These are phyloP conservation scores for Kodamaea anthophila DNA, from an alignment of 1,139 yeast species.

Conservation along the genomic window DNA sequence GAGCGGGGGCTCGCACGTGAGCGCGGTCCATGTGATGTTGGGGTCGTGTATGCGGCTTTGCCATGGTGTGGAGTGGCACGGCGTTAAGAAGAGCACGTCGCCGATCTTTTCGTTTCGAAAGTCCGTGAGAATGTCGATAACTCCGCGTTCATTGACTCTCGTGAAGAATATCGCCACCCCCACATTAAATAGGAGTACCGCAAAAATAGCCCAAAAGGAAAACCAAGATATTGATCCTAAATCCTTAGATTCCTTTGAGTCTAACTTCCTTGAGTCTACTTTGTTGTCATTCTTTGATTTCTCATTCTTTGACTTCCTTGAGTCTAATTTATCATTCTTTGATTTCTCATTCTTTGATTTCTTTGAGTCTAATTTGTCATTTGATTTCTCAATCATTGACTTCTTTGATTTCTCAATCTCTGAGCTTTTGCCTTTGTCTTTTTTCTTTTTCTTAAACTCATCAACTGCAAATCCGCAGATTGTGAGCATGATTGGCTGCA, in stretches of 20 bases:
- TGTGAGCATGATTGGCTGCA: constrained; percentile 65
- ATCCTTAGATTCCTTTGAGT: background rate
- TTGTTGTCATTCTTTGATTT: background rate
- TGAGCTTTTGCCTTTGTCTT: background rate
- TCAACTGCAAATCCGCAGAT: constrained; percentile 10
- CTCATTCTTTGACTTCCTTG: background rate
- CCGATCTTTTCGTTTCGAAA: constrained; percentile 39
- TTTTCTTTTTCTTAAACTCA: background rate
- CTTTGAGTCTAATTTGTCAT: background rate
- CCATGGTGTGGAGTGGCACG: constrained; percentile 98
- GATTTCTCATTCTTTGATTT: background rate
- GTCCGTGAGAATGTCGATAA: constrained; percentile 55
- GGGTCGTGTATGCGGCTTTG: constrained; percentile 70
- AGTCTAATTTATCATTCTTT: background rate
- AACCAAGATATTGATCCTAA: no score
- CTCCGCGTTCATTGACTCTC: constrained; percentile 78
- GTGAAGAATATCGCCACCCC: constrained; percentile 50
- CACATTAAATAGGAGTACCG: constrained; percentile 32
- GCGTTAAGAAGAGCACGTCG: constrained; percentile 76
- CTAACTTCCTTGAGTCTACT: background rate
- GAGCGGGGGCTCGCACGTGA: constrained; percentile 91
- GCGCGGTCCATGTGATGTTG: constrained; percentile 53
- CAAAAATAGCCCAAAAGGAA: background rate
- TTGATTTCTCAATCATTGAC: background rate
- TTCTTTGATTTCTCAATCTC: background rate